Evolutionary conservation across 805 yeast genomes (phyloP), one percentile per base, ranked within the genome.

Genomic region (Monosporozyma siamensis): DNA sequence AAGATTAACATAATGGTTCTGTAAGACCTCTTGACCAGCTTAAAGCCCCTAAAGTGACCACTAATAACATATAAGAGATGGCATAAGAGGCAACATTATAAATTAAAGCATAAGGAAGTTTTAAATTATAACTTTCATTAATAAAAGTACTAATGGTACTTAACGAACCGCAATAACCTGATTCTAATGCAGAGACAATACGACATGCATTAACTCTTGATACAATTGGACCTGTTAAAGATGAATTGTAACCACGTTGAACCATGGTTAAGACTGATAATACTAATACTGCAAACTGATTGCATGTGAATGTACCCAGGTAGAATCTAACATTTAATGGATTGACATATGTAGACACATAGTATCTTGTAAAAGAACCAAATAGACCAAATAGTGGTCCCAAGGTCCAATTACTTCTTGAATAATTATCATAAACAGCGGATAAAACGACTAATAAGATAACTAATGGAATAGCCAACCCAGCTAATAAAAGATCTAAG

Each of bases 121-220:
- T 61, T 38, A 72, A 47, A 3, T 61, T 58, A 43, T 59, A 68
- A 30, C 85, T 59, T 58, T 88, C 97, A 34, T 73, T 77, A 7
- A 83, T 71, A 50, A 87, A 82, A 0, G 95, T 82, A 43, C 90
- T 80, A 31, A 85, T 74, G 0, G 96, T 84, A 31, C 86, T 77
- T 40, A 82, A 59, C 2, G 75, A 71, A 1, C 89, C 94, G 54
- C 86, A 78, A 45, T 74, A 78, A 0, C 95, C 94, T 50, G 75
- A 74, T 15, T 64, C 67, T 2, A 82, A 54, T 0, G 82, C 88
- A 6, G 51, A 47, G 1, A 80, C 52, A 3, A 77, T 73, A 31
- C 74, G 77, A 47, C 84, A 77, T 1, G 67, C 55, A 4, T 72
- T 46, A 0, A 48, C 22, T 3, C 56, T 52, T 7, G 58, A 49